phyloP scores from a whole-genome alignment of 208 protist species.

The Acanthamoeba lenticulata region DNA sequence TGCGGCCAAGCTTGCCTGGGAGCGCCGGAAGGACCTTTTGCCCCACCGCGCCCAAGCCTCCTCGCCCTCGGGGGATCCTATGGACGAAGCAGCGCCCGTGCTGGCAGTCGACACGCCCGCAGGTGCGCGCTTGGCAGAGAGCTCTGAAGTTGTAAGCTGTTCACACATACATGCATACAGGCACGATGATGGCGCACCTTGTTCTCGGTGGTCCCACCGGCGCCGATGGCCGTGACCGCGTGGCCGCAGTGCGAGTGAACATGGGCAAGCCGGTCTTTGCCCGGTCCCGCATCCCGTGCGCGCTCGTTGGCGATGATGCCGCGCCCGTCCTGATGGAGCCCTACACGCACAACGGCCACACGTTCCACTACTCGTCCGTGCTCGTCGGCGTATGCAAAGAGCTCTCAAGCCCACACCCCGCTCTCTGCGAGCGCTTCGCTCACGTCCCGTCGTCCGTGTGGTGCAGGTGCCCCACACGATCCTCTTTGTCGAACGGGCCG shows the following conservation, averaged over 20 bases:
- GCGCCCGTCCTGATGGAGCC: background rate
- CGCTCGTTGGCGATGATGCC: background rate
- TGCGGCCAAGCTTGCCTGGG: constrained; percentile 11
- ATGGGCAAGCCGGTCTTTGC: background rate
- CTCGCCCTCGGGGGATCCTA: too few relatives aligned
- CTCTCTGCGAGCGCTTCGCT: too few relatives aligned
- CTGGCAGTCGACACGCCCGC: background rate
- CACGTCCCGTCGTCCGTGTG: background rate
- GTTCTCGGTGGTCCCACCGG: too few relatives aligned
- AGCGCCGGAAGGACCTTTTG: background rate
- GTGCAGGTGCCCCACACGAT: background rate
- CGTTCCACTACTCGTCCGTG: background rate
- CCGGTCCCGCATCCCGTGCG: background rate
- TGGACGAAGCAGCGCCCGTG: too few relatives aligned
- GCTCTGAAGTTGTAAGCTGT: background rate
- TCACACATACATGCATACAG: background rate
- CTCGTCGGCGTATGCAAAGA: background rate
- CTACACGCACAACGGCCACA: background rate
- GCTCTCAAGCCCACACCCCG: too few relatives aligned
- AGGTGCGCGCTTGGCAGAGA: background rate
- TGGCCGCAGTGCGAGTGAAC: background rate
- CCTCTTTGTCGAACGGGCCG: background rate
- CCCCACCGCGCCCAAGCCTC: background rate
- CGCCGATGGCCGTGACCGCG: background rate
- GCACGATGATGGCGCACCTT: background rate